These are phyloP conservation scores for Krasilnikovozyma curviuscula DNA, from an alignment of 768 basidiomycete species.

Conservation along the genomic window DNA sequence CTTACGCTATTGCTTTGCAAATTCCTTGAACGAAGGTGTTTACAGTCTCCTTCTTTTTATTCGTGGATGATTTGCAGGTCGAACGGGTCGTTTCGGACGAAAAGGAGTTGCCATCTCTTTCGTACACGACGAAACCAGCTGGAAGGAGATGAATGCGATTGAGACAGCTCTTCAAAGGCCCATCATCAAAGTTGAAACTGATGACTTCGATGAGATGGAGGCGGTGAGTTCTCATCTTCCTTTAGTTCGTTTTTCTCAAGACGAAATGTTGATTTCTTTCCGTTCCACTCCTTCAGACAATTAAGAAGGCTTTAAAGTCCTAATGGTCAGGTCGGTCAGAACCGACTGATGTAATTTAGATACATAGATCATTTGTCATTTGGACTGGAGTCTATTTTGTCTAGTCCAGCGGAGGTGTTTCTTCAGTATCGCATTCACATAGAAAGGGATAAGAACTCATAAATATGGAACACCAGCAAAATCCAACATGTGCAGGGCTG, in stretches of 20 bases:
- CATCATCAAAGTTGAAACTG: slow-evolving; percentile 71
- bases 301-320: slow-evolving; percentile 10
- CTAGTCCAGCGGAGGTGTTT: too few species aligned
- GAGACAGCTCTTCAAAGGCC: slow-evolving; percentile 54
- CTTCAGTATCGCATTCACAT: too few species aligned
- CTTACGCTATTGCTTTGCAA: neutral
- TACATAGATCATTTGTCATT: too few species aligned
- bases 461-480: too few species aligned
- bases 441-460: too few species aligned
- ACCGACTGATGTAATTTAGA: too few species aligned
- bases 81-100: slow-evolving; percentile 92
- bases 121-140: slow-evolving; percentile 74
- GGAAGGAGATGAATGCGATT: slow-evolving; percentile 75
- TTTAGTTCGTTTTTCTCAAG: too few species aligned
- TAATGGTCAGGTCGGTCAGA: too few species aligned
- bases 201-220: slow-evolving; percentile 86
- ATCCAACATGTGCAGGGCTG: too few species aligned
- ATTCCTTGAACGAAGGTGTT: neutral
- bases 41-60: neutral
- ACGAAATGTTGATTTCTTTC: neutral
- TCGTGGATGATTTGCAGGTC: slow-evolving; percentile 35
- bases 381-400: too few species aligned
- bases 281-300: slow-evolving; percentile 4
- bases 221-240: slow-evolving; percentile 36
- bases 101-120: slow-evolving; percentile 96